Percentiles rank a stretch among this genome's conserved stretches.
Evolutionary conservation across 257 asterid species (phyloP).

Genomic region (Nicotiana attenuata): DNA sequence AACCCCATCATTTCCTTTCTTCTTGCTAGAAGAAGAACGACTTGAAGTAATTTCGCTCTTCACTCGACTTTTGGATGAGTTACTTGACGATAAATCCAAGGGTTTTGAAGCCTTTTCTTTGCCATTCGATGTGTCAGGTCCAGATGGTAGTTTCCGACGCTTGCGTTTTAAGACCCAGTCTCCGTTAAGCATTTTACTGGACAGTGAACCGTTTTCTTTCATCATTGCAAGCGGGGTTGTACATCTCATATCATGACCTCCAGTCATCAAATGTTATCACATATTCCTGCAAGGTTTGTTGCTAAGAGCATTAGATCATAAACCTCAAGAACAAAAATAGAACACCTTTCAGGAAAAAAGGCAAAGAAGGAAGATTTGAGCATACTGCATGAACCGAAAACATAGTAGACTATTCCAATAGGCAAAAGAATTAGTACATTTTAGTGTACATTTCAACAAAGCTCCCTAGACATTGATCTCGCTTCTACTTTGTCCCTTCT

Average conservation of each 20-base stretch:
- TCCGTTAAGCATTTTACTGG: slow-evolving; percentile 45
- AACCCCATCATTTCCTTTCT: slow-evolving; percentile 87
- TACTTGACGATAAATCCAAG: slow-evolving; percentile 33
- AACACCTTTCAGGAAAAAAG: not conserved
- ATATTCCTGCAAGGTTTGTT: slow-evolving; percentile 3
- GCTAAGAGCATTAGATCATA: not conserved
- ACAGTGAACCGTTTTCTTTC: slow-evolving; percentile 47
- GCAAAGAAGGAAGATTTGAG: not conserved
- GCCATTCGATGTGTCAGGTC: slow-evolving; percentile 36
- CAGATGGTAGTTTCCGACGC: slow-evolving; percentile 51
- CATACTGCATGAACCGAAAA: not conserved
- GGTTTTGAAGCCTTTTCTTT: slow-evolving; percentile 35
- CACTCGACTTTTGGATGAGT: slow-evolving; percentile 28
- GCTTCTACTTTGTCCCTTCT: not conserved
- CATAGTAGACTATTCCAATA: slow-evolving; percentile 2
- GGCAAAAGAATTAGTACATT: not conserved
- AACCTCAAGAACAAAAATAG: not conserved
- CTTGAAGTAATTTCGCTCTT: slow-evolving; percentile 33
- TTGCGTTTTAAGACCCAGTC: slow-evolving; percentile 75
- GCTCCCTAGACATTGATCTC: not conserved
- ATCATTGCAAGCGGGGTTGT: slow-evolving; percentile 27
- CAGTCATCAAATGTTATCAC: slow-evolving; percentile 3
- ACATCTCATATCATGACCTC: slow-evolving; percentile 12
- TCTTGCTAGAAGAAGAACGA: slow-evolving; percentile 44
- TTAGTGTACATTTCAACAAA: not conserved